Evolutionary conservation across 1,139 yeast genomes (phyloP).

Genomic region (Zygoascus sp.): DNA sequence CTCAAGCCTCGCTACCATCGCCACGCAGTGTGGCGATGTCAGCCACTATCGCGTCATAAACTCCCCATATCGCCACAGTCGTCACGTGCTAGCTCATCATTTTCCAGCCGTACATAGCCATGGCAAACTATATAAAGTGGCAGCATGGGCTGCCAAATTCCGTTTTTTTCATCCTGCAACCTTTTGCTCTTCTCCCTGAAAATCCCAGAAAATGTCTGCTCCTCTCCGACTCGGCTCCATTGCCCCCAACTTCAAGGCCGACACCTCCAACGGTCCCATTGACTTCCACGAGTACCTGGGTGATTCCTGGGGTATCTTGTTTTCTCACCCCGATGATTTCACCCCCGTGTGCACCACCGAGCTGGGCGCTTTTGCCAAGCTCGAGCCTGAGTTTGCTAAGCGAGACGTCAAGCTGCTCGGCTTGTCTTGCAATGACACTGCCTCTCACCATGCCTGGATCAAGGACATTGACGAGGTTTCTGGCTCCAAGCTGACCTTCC

Average conservation of each 20-base stretch:
- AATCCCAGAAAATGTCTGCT: constrained; percentile 14
- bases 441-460: constrained; percentile 74
- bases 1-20: background rate
- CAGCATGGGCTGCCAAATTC: background rate
- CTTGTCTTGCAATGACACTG: constrained; percentile 66
- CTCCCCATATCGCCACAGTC: constrained; percentile 9
- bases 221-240: constrained; percentile 53
- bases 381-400: constrained; percentile 75
- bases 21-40: background rate
- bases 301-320: constrained; percentile 70
- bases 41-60: constrained; percentile 11
- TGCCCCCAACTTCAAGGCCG: constrained; percentile 77
- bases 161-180: no score
- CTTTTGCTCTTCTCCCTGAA: background rate
- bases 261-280: constrained; percentile 68
- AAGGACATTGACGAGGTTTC: constrained; percentile 78
- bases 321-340: constrained; percentile 84
- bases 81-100: constrained; percentile 11
- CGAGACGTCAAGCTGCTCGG: constrained; percentile 76
- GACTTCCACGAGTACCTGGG: constrained; percentile 74
- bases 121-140: background rate
- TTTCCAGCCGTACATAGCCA: background rate
- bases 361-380: constrained; percentile 79
- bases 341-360: constrained; percentile 91
- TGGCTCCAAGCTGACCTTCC: constrained; percentile 62